Conservation (phyloP, 1,284 basidiomycete species). For the Ustanciosporium gigantosporum region DNA sequence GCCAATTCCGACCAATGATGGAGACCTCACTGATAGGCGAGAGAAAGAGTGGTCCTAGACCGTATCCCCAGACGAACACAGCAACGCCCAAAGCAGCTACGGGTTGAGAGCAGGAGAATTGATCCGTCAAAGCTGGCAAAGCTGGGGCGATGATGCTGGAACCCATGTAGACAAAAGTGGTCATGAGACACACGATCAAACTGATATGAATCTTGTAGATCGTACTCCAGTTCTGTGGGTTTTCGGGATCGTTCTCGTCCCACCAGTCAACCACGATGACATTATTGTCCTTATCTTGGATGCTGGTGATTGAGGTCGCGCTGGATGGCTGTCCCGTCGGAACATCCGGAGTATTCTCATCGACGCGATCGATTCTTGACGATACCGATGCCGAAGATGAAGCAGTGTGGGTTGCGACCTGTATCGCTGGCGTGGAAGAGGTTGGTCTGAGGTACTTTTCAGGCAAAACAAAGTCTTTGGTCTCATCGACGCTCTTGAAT, state of each 20-base stretch:
- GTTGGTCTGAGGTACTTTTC: too few species aligned
- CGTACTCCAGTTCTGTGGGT: constrained; percentile 47
- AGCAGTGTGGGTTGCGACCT: not conserved
- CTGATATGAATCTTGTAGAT: constrained; percentile 44
- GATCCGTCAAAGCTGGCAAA: constrained; percentile 6
- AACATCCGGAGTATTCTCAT: not conserved
- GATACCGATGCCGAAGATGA: not conserved
- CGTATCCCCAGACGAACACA: constrained; percentile 31
- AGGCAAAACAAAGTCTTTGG: not conserved
- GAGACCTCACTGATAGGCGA: constrained; percentile 58
- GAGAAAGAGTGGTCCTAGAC: constrained; percentile 50
- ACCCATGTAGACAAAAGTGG: constrained; percentile 68
- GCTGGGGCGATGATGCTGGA: constrained; percentile 54
- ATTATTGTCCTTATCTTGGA: not conserved
- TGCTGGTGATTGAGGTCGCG: too few species aligned
- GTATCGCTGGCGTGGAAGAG: not conserved
- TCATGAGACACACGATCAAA: constrained; percentile 39
- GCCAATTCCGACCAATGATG: constrained; percentile 39
- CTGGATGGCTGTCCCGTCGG: not conserved
- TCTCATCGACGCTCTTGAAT: not conserved
- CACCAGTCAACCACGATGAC: constrained; percentile 62
- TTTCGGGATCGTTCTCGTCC: constrained; percentile 41
- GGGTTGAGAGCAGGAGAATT: constrained; percentile 61
- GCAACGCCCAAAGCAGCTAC: constrained; percentile 37
- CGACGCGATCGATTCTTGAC: not conserved